Evolutionary conservation across 371 early-diverging fungal genomes (phyloP).

Genomic region (Umbelopsis sp.): DNA sequence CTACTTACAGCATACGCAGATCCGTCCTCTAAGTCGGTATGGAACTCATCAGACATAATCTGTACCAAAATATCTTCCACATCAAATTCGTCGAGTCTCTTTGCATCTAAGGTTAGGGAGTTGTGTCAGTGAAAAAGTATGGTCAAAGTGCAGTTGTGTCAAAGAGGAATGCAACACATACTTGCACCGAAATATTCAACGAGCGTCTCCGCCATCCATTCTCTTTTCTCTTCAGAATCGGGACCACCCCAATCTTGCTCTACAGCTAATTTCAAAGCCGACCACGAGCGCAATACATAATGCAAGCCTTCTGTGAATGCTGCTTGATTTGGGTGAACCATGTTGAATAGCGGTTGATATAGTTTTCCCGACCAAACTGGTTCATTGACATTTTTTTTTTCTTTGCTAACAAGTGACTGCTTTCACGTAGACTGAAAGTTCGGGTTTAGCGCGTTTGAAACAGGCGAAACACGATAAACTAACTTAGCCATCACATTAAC

Average conservation of each 20-base stretch:
- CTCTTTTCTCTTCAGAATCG: constrained; percentile 73
- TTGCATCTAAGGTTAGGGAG: constrained; percentile 46
- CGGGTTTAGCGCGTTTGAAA: not conserved
- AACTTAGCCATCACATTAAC: not conserved
- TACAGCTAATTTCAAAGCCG: constrained; percentile 77
- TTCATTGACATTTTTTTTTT: constrained; percentile 30
- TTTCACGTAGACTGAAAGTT: not conserved
- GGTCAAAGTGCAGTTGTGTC: too few relatives aligned
- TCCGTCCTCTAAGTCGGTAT: constrained; percentile 66
- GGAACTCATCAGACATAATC: constrained; percentile 73
- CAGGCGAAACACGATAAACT: not conserved
- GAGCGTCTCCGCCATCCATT: constrained; percentile 74
- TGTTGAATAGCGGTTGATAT: not conserved
- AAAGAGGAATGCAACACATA: constrained; percentile 29
- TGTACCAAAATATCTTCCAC: constrained; percentile 65
- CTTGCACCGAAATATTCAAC: constrained; percentile 71
- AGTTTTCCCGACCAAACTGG: constrained; percentile 36
- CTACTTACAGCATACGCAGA: constrained; percentile 51
- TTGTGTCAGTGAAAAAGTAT: not conserved
- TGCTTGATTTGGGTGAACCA: constrained; percentile 60
- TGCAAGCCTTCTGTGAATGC: constrained; percentile 66
- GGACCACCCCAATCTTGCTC: constrained; percentile 83
- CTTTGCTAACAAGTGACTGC: not conserved
- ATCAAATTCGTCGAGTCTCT: constrained; percentile 62
- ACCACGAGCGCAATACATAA: constrained; percentile 69